phyloP scores from a whole-genome alignment of 2,329 filamentous ascomycete species.

The Teratosphaeria zuluensis region DNA sequence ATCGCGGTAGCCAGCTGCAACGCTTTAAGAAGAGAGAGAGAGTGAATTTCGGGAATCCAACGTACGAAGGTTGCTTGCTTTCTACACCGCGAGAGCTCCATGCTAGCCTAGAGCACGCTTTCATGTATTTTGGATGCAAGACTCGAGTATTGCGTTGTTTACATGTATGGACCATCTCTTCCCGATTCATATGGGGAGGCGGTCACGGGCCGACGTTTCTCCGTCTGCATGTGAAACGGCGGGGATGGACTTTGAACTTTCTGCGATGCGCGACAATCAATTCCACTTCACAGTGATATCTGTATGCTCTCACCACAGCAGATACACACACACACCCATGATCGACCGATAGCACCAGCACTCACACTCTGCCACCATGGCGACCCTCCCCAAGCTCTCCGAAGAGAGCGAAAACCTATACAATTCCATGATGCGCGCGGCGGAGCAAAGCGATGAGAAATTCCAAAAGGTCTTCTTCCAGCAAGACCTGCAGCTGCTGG shows the following conservation, averaged over 20 bases:
- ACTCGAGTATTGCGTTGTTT: too few relatives aligned
- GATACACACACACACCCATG: constrained; percentile 5
- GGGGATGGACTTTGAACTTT: background rate
- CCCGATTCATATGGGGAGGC: too few relatives aligned
- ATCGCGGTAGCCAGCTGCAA: too few relatives aligned
- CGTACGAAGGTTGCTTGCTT: too few relatives aligned
- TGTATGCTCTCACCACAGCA: background rate
- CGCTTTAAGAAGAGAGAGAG: too few relatives aligned
- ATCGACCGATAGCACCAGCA: constrained; percentile 12
- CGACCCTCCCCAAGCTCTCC: constrained; percentile 12
- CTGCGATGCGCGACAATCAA: too few relatives aligned
- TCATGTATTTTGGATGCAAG: too few relatives aligned
- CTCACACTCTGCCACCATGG: constrained; percentile 6
- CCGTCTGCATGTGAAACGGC: background rate
- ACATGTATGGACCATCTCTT: too few relatives aligned
- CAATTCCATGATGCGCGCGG: constrained; percentile 10
- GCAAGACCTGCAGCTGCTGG: constrained; percentile 10
- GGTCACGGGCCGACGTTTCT: background rate
- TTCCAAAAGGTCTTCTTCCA: constrained; percentile 24
- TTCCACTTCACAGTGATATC: too few relatives aligned
- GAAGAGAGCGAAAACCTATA: constrained; percentile 21
- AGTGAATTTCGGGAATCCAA: too few relatives aligned
- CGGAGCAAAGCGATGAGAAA: constrained; percentile 17
- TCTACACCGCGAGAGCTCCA: too few relatives aligned
- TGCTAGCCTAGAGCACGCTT: too few relatives aligned